These are phyloP conservation scores for Scheffersomyces segobiensis DNA, from an alignment of 1,139 yeast genomes.

Conservation along the genomic window DNA sequence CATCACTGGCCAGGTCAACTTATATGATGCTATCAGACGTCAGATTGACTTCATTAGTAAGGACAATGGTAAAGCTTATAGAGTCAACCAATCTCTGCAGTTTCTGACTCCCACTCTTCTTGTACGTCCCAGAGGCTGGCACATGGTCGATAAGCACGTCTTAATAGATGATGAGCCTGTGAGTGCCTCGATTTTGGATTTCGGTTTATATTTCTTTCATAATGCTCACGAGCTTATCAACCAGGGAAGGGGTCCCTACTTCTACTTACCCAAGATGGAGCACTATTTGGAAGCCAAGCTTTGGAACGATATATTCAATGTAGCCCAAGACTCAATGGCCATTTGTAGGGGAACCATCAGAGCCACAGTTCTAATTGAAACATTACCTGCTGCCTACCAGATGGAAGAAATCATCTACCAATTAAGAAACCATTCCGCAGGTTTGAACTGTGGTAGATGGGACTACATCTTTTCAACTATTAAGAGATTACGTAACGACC, in stretches of 20 bases:
- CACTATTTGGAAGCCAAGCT: conserved; percentile 77
- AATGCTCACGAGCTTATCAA: conserved; percentile 62
- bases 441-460: conserved; percentile 84
- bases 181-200: conserved; percentile 18
- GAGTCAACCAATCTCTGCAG: conserved; percentile 9
- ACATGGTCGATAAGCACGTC: conserved; percentile 20
- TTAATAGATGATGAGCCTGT: conserved; percentile 17
- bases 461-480: conserved; percentile 76
- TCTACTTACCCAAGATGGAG: conserved; percentile 80
- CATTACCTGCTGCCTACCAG: conserved; percentile 75
- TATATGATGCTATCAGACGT: conserved; percentile 16
- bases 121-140: conserved; percentile 23
- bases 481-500: conserved; percentile 64
- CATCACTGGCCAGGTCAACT: conserved; percentile 17
- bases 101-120: conserved; percentile 14
- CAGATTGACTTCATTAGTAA: conserved; percentile 14
- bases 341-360: conserved; percentile 72
- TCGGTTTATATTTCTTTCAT: conserved; percentile 43
- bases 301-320: conserved; percentile 76
- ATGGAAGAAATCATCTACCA: conserved; percentile 82
- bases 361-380: conserved; percentile 77
- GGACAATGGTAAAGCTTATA: conserved; percentile 14
- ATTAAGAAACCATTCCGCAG: conserved; percentile 72
- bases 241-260: conserved; percentile 74
- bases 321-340: conserved; percentile 66